Conservation (phyloP, 371 early-diverging fungal species). For the Lichtheimia corymbifera region DNA sequence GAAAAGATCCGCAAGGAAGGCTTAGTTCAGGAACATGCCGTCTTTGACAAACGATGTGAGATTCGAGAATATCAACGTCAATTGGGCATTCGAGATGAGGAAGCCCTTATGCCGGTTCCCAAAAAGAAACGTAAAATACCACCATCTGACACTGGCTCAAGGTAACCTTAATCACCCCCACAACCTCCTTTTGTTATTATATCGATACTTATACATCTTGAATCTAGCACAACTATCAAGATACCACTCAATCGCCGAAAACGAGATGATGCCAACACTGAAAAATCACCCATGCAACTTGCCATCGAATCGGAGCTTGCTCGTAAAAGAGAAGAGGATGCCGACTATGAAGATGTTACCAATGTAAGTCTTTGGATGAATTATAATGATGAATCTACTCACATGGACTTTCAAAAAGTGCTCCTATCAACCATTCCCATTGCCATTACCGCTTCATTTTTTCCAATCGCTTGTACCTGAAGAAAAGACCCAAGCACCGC, state of each 20-base stretch:
- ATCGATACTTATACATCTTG: not conserved
- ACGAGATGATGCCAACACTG: constrained; percentile 31
- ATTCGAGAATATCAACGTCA: constrained; percentile 57
- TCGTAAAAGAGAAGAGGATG: constrained; percentile 52
- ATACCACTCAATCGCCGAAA: constrained; percentile 54
- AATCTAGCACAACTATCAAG: constrained; percentile 53
- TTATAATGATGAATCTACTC: not conserved
- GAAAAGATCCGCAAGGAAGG: constrained; percentile 76
- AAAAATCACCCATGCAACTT: constrained; percentile 42
- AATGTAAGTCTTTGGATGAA: constrained; percentile 34
- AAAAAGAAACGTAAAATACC: constrained; percentile 39
- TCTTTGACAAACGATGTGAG: constrained; percentile 56
- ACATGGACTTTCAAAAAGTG: constrained; percentile 23
- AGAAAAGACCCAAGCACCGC: constrained; percentile 22
- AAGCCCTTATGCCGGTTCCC: constrained; percentile 36
- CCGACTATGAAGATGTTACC: constrained; percentile 59
- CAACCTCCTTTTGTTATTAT: not conserved
- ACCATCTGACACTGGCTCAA: constrained; percentile 8
- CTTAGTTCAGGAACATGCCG: constrained; percentile 64
- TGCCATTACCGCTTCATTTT: constrained; percentile 36
- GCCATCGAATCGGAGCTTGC: constrained; percentile 56
- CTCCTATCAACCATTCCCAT: constrained; percentile 53
- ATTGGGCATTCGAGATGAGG: constrained; percentile 58
- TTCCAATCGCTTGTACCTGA: constrained; percentile 19
- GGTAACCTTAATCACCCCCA: not conserved